These are phyloP conservation scores for Amauroascus niger DNA, from an alignment of 2,329 filamentous ascomycete genomes.

Conservation along the genomic window DNA sequence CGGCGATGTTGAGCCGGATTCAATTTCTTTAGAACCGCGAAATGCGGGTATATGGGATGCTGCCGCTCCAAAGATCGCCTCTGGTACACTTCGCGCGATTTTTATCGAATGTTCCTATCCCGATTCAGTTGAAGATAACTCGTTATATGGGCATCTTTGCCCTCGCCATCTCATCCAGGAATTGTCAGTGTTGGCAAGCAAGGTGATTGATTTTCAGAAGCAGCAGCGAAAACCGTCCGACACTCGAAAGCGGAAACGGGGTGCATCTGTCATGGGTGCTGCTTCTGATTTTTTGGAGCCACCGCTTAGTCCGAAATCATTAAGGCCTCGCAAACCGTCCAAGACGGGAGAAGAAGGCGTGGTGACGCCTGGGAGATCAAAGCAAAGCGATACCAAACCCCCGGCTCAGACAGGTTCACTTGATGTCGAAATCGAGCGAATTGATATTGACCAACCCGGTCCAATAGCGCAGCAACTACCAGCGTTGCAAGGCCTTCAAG, in stretches of 20 bases:
- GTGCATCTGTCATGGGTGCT: slow-evolving; percentile 14
- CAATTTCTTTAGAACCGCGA: slow-evolving; percentile 67
- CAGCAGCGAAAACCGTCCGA: slow-evolving; percentile 21
- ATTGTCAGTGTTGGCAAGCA: slow-evolving; percentile 58
- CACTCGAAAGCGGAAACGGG: slow-evolving; percentile 36
- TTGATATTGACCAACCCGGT: not conserved
- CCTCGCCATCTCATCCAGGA: slow-evolving; percentile 76
- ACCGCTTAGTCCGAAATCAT: slow-evolving; percentile 3
- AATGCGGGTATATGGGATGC: slow-evolving; percentile 79
- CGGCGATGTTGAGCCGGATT: slow-evolving; percentile 90
- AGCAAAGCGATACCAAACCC: not conserved
- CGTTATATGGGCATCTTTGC: slow-evolving; percentile 80
- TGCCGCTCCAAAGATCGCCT: slow-evolving; percentile 72
- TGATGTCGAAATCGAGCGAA: not conserved
- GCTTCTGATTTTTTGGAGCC: not conserved
- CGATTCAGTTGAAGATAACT: slow-evolving; percentile 64
- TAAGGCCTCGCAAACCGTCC: not conserved
- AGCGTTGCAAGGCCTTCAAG: slow-evolving; percentile 54
- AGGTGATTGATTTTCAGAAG: slow-evolving; percentile 52
- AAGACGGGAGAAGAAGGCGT: not conserved
- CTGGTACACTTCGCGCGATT: slow-evolving; percentile 63
- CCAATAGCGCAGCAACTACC: not conserved
- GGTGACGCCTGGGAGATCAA: not conserved
- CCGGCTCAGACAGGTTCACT: not conserved
- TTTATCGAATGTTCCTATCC: slow-evolving; percentile 96